Conservation (phyloP, 176 grass and related monocot genomes). For the Eleusine indica region DNA sequence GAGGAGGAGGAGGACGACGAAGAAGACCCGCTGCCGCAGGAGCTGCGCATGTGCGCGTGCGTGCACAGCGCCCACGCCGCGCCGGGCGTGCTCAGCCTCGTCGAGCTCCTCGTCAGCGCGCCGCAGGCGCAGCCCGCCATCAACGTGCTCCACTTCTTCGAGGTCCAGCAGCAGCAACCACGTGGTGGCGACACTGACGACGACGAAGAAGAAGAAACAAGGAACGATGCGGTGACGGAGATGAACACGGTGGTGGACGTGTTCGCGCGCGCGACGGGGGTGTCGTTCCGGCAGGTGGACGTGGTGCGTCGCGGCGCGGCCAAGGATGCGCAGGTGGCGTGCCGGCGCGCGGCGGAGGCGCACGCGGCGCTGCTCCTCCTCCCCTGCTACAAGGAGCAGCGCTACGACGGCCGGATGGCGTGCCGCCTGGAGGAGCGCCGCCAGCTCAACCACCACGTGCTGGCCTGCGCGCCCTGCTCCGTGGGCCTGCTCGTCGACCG, state of each 20-base stretch:
- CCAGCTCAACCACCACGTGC: background rate
- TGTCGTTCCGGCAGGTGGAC: slow-evolving; percentile 42
- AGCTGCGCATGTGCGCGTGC: slow-evolving; percentile 45
- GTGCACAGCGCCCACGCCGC: slow-evolving; percentile 43
- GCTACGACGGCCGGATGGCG: background rate
- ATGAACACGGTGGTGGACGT: slow-evolving; percentile 49
- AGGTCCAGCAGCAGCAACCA: background rate
- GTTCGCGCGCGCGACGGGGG: slow-evolving; percentile 34
- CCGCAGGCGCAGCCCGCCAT: slow-evolving; percentile 39
- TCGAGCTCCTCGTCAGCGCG: slow-evolving; percentile 37
- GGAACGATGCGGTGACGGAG: slow-evolving; percentile 7
- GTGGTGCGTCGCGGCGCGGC: slow-evolving; percentile 14
- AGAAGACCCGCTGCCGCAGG: slow-evolving; percentile 19
- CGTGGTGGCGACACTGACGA: background rate
- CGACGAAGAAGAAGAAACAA: background rate
- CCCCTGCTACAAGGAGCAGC: background rate
- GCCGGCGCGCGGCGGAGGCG: background rate
- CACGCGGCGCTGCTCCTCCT: background rate
- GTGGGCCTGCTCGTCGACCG: slow-evolving; percentile 46
- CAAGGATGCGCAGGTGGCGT: slow-evolving; percentile 8
- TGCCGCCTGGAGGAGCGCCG: background rate
- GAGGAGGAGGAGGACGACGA: background rate
- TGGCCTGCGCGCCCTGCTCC: background rate
- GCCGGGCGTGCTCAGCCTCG: slow-evolving; percentile 40
- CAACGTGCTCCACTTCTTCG: slow-evolving; percentile 47